phyloP scores from a whole-genome alignment of 1,284 basidiomycete species.

The Cryptococcus sp. region DNA sequence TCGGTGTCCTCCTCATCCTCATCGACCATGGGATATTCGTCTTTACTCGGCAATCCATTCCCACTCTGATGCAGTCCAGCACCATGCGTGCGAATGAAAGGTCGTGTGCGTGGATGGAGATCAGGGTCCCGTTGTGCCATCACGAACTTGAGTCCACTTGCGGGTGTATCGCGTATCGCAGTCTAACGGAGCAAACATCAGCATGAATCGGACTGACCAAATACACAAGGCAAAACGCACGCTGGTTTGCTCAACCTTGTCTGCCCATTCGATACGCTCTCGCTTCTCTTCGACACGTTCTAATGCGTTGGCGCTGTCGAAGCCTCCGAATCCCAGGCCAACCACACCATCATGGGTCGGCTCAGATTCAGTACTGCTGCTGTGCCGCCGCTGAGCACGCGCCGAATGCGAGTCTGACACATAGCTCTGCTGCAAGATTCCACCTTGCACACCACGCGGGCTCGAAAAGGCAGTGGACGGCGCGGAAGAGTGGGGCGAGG shows the following conservation, averaged over 20 bases:
- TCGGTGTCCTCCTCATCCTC: constrained; percentile 22
- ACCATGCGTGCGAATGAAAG: background rate
- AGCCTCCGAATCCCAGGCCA: constrained; percentile 17
- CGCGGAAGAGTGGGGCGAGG: constrained; percentile 27
- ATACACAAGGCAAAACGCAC: too few relatives aligned
- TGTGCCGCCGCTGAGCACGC: constrained; percentile 37
- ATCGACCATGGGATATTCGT: background rate
- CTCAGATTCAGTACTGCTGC: constrained; percentile 27
- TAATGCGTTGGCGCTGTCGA: constrained; percentile 9
- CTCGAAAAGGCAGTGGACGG: constrained; percentile 39
- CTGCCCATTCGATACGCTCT: constrained; percentile 27
- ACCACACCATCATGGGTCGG: constrained; percentile 1
- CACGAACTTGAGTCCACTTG: background rate
- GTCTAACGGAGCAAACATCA: background rate
- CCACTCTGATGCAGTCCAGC: background rate
- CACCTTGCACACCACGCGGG: constrained; percentile 9
- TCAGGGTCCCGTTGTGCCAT: background rate
- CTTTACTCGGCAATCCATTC: constrained; percentile 2
- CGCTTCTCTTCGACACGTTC: constrained; percentile 24
- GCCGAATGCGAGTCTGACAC: constrained; percentile 17
- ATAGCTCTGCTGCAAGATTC: constrained; percentile 16
- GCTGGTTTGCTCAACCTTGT: constrained; percentile 6
- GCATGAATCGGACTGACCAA: too few relatives aligned
- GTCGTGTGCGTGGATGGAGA: background rate
- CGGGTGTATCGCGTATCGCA: background rate